These are phyloP conservation scores for Annulohypoxylon stygium DNA, from an alignment of 495 filamentous ascomycete species.

Conservation along the genomic window DNA sequence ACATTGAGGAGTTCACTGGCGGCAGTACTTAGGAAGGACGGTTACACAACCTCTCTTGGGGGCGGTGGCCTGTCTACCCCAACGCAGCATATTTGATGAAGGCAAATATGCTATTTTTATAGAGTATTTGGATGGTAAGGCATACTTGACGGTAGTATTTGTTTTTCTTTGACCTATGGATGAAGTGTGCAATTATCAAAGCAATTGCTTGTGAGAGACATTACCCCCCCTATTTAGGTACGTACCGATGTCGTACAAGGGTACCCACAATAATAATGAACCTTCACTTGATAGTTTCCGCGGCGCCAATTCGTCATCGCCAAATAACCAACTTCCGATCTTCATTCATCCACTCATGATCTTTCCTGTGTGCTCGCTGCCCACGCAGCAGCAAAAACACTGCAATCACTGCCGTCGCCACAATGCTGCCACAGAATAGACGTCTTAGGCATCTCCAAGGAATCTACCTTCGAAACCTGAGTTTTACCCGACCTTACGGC, in stretches of 20 bases:
- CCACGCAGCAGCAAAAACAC: constrained; percentile 50
- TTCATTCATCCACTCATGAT: constrained; percentile 56
- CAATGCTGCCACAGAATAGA: constrained; percentile 78
- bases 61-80: background rate
- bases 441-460: constrained; percentile 90
- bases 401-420: background rate
- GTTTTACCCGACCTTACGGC: constrained; percentile 71
- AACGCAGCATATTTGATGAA: background rate
- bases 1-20: background rate
- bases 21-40: background rate
- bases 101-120: too few relatives aligned
- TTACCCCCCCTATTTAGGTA: background rate
- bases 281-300: background rate
- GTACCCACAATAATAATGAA: constrained; percentile 15
- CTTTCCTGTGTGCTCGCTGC: constrained; percentile 58
- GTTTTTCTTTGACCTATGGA: background rate
- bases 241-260: background rate
- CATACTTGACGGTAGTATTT: too few relatives aligned
- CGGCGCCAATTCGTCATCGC: constrained; percentile 9
- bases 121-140: too few relatives aligned
- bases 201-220: background rate
- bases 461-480: constrained; percentile 88
- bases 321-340: constrained; percentile 49
- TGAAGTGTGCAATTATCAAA: background rate
- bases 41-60: background rate